phyloP scores from a whole-genome alignment of 371 early-diverging fungal genomes.

The Mortierella sp. region DNA sequence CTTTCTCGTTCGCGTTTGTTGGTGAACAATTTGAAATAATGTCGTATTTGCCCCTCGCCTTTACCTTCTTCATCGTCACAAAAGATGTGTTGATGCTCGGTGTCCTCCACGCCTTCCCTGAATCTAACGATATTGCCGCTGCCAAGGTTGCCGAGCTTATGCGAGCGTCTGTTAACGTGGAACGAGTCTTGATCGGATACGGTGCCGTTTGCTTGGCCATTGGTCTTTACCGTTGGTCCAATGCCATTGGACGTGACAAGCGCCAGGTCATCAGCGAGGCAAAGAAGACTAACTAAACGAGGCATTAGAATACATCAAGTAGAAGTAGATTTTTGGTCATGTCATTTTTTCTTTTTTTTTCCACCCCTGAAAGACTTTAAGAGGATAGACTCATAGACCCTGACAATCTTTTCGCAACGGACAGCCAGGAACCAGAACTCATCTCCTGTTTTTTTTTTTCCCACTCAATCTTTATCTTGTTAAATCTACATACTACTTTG shows the following conservation, averaged over 20 bases:
- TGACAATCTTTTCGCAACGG: background rate
- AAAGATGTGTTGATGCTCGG: conserved; percentile 51
- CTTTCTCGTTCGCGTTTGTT: conserved; percentile 47
- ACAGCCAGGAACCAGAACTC: background rate
- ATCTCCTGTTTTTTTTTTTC: background rate
- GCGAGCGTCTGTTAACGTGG: conserved; percentile 31
- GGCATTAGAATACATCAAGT: background rate
- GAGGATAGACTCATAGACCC: conserved; percentile 1
- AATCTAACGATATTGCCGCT: conserved; percentile 32
- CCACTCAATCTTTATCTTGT: background rate
- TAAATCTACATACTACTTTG: background rate
- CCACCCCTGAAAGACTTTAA: background rate
- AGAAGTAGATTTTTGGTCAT: background rate
- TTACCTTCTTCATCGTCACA: conserved; percentile 36
- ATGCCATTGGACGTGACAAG: conserved; percentile 55
- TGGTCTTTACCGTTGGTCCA: conserved; percentile 49
- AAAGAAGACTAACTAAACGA: conserved; percentile 30
- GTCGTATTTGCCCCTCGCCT: conserved; percentile 26
- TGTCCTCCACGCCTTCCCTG: conserved; percentile 32
- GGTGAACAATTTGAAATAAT: conserved; percentile 40
- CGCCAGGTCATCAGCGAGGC: conserved; percentile 40
- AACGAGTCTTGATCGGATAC: conserved; percentile 18
- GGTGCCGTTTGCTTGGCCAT: conserved; percentile 23
- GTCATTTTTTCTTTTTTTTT: background rate
- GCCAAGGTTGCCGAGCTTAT: conserved; percentile 46